Conservation (phyloP, 169 alveolate species). For the Ichthyophthirius multifiliis region DNA sequence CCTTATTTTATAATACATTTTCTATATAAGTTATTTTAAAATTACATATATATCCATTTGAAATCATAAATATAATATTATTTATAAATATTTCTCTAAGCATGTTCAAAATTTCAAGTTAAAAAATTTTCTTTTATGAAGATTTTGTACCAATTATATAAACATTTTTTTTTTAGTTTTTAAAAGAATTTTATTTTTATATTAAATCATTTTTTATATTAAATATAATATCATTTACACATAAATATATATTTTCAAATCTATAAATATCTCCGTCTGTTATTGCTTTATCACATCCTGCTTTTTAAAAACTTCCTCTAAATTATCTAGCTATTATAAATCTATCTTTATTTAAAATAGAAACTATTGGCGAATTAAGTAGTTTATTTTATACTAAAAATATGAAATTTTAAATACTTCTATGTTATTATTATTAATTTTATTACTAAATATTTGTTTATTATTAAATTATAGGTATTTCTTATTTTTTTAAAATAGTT, state of each 20-base stretch:
- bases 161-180: not conserved
- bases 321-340: not conserved
- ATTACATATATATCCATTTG: not conserved
- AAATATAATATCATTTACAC: not conserved
- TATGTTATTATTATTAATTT: too few relatives aligned
- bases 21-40: not conserved
- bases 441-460: too few relatives aligned
- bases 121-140: not conserved
- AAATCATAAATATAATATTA: not conserved
- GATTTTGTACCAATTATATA: not conserved
- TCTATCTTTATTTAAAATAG: not conserved
- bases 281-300: not conserved
- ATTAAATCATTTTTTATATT: not conserved
- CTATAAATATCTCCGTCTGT: not conserved
- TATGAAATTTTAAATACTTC: not conserved
- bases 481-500: too few relatives aligned
- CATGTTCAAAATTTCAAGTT: not conserved
- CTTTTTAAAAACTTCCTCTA: not conserved
- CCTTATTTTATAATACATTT: not conserved
- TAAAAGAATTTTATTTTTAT: not conserved
- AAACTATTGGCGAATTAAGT: not conserved
- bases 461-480: too few relatives aligned
- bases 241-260: not conserved
- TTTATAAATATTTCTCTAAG: not conserved
- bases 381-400: not conserved